These are phyloP conservation scores for Aspergillus costaricaensis DNA, from an alignment of 2,329 filamentous ascomycete genomes.

Conservation along the genomic window DNA sequence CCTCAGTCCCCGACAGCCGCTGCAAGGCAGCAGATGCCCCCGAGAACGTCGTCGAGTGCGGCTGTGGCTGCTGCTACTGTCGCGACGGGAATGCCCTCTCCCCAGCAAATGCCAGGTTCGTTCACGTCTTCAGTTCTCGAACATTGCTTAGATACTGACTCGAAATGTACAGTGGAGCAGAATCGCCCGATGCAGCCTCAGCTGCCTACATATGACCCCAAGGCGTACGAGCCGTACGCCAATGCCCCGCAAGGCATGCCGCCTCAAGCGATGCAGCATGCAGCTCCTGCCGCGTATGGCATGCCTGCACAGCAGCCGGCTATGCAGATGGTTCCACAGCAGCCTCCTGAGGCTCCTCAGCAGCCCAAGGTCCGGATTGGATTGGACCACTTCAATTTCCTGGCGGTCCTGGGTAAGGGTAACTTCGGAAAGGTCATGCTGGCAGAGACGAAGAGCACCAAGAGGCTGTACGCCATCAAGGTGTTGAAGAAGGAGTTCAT, in stretches of 20 bases:
- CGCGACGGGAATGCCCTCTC: conserved; percentile 49
- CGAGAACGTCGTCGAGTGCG: conserved; percentile 53
- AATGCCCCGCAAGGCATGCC: conserved; percentile 47
- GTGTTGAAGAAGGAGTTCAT: conserved; percentile 99
- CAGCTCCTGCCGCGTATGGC: conserved; percentile 25
- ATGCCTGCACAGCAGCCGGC: conserved; percentile 31
- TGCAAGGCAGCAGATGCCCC: conserved; percentile 48
- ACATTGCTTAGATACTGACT: neutral
- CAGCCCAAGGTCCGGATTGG: conserved; percentile 69
- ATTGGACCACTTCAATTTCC: conserved; percentile 97
- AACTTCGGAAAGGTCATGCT: conserved; percentile 99
- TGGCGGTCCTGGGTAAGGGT: conserved; percentile 95
- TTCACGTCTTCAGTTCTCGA: conserved; percentile 2
- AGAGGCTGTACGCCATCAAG: conserved; percentile 96
- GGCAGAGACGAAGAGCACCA: conserved; percentile 90
- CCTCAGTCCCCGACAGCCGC: conserved; percentile 48
- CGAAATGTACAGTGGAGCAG: conserved; percentile 37
- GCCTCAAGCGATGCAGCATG: conserved; percentile 32
- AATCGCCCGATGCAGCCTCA: conserved; percentile 41
- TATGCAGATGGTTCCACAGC: conserved; percentile 25
- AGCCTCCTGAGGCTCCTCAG: conserved; percentile 31
- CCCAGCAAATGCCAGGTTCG: conserved; percentile 45
- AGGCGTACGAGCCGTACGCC: conserved; percentile 50
- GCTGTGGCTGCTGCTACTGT: conserved; percentile 51
- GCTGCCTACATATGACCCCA: conserved; percentile 42